Evolutionary conservation across 2,329 filamentous ascomycete species (phyloP).

Genomic region (Trichoderma atrobrunneum): DNA sequence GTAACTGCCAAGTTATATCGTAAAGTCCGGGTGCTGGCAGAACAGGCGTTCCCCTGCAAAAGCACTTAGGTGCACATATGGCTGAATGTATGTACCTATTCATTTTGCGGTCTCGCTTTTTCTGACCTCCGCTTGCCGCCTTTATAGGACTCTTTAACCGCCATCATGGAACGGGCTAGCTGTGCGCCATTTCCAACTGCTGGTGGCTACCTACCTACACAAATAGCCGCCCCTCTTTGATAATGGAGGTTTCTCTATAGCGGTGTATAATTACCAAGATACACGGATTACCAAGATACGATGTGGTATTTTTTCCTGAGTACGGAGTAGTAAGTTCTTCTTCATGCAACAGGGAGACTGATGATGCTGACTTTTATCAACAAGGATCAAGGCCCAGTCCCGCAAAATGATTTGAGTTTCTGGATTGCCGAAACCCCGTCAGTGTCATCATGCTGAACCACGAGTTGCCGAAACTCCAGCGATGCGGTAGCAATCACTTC

Average conservation of each 20-base stretch:
- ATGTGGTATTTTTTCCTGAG: neutral
- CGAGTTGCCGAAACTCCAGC: neutral
- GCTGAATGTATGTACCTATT: no score
- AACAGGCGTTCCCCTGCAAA: no score
- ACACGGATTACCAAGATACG: neutral
- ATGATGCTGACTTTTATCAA: neutral
- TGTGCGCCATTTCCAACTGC: neutral
- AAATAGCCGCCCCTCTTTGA: neutral
- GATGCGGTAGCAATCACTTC: neutral
- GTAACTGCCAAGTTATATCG: no score
- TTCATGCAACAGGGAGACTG: neutral
- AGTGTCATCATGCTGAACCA: neutral
- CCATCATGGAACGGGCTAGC: neutral
- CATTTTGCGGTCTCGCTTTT: no score
- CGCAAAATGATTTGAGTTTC: constrained; percentile 18
- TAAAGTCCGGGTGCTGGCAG: no score
- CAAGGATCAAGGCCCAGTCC: neutral
- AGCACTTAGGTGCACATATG: no score
- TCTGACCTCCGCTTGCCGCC: no score
- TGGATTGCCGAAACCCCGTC: neutral
- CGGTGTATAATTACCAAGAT: neutral
- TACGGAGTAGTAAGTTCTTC: neutral
- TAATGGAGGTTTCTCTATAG: neutral
- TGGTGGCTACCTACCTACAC: neutral
- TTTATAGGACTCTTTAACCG: neutral